Evolutionary conservation across 2,329 filamentous ascomycete species (phyloP).

Genomic region (Clonostachys rosea): DNA sequence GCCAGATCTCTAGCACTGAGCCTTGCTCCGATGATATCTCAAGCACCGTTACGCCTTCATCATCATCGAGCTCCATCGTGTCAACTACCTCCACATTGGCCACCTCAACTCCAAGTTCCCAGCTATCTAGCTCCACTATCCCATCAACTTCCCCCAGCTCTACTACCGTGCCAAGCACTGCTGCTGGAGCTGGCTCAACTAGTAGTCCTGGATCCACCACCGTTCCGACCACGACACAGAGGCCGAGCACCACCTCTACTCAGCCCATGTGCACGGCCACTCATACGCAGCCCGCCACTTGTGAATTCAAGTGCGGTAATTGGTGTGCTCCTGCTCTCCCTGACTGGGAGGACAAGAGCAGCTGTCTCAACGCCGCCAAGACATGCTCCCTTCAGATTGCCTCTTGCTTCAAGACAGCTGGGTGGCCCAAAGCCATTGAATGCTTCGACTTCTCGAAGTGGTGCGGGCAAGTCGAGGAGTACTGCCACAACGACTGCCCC

Average conservation of each 20-base stretch:
- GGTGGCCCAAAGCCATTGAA: constrained; percentile 40
- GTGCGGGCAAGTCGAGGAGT: constrained; percentile 38
- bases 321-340: constrained; percentile 49
- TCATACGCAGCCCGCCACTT: constrained; percentile 34
- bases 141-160: too few species aligned
- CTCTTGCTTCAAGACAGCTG: constrained; percentile 46
- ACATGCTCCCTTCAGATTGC: constrained; percentile 40
- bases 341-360: constrained; percentile 33
- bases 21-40: too few species aligned
- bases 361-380: constrained; percentile 35
- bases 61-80: too few species aligned
- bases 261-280: constrained; percentile 42
- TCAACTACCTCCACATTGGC: too few species aligned
- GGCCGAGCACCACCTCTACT: constrained; percentile 14
- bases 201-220: constrained; percentile 5
- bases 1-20: too few species aligned
- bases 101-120: too few species aligned
- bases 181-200: background rate
- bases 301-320: constrained; percentile 49
- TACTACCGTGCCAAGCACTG: too few species aligned
- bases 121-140: too few species aligned
- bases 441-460: constrained; percentile 47
- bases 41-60: too few species aligned
- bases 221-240: constrained; percentile 3
- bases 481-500: constrained; percentile 33